Evolutionary conservation across 441 rosid genomes (phyloP).

Genomic region (Mallotus japonicus): DNA sequence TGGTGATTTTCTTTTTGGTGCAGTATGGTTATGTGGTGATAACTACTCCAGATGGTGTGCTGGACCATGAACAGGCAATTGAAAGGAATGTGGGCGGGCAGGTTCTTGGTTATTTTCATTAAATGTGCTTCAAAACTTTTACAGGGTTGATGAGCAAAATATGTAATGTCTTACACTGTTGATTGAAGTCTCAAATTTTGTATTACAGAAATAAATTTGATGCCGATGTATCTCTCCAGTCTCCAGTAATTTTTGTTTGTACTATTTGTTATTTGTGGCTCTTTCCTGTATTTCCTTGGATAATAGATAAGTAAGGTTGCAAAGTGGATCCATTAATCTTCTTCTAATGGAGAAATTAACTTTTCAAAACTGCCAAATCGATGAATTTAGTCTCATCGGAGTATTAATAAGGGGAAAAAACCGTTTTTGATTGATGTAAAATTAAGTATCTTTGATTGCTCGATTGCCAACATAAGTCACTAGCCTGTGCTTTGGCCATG

Average conservation of each 20-base stretch:
- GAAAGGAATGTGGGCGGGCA: constrained; percentile 81
- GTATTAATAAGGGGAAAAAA: no score
- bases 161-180: neutral
- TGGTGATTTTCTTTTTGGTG: constrained; percentile 5
- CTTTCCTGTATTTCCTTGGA: neutral
- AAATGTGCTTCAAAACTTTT: constrained; percentile 21
- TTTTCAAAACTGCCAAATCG: no score
- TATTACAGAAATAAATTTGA: neutral
- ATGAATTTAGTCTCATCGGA: no score
- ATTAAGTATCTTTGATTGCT: no score
- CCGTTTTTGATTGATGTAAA: no score
- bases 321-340: no score
- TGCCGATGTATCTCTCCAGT: neutral
- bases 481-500: no score
- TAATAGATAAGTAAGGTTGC: no score
- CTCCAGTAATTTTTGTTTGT: neutral
- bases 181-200: neutral
- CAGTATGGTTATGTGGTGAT: constrained; percentile 97
- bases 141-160: neutral
- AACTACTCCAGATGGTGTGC: constrained; percentile 84
- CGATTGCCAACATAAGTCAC: no score
- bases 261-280: neutral
- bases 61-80: constrained; percentile 96
- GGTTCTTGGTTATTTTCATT: constrained; percentile 87
- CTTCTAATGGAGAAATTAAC: no score